phyloP scores from a whole-genome alignment of 805 yeast species.

The Starmerella vitae region DNA sequence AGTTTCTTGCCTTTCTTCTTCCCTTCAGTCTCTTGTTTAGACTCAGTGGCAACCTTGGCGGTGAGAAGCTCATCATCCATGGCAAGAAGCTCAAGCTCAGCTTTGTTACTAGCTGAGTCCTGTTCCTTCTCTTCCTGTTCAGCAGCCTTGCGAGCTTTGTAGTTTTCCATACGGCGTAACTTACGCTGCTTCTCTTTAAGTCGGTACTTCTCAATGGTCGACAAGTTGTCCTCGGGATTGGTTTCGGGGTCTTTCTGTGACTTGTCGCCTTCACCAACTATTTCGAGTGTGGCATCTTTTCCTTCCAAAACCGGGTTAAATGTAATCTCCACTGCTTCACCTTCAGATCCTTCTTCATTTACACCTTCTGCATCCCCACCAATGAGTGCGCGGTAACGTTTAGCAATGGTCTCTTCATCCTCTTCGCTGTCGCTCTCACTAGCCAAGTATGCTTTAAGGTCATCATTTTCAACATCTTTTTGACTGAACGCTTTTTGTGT shows the following conservation, averaged over 20 bases:
- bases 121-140: slow-evolving; percentile 33
- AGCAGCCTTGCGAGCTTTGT: slow-evolving; percentile 45
- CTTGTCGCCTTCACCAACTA: slow-evolving; percentile 5
- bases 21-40: slow-evolving; percentile 48
- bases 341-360: slow-evolving; percentile 31
- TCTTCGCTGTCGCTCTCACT: slow-evolving; percentile 26
- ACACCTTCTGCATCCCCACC: neutral
- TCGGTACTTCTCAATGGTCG: slow-evolving; percentile 64
- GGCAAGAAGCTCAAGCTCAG: slow-evolving; percentile 61
- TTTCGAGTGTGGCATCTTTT: slow-evolving; percentile 26
- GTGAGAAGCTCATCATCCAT: slow-evolving; percentile 55
- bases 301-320: slow-evolving; percentile 75
- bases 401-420: slow-evolving; percentile 15
- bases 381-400: slow-evolving; percentile 19
- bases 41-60: slow-evolving; percentile 47
- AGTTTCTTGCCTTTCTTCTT: slow-evolving; percentile 36
- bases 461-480: slow-evolving; percentile 43
- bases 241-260: slow-evolving; percentile 17
- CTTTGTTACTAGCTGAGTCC: slow-evolving; percentile 36
- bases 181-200: slow-evolving; percentile 90
- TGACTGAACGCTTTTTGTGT: slow-evolving; percentile 74
- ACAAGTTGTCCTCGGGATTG: slow-evolving; percentile 40
- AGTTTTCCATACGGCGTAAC: slow-evolving; percentile 63
- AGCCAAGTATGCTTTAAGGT: slow-evolving; percentile 57
- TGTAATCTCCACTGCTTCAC: slow-evolving; percentile 87